Evolutionary conservation across 75 land plant species (phyloP).

Genomic region (Pinus tabuliformis): DNA sequence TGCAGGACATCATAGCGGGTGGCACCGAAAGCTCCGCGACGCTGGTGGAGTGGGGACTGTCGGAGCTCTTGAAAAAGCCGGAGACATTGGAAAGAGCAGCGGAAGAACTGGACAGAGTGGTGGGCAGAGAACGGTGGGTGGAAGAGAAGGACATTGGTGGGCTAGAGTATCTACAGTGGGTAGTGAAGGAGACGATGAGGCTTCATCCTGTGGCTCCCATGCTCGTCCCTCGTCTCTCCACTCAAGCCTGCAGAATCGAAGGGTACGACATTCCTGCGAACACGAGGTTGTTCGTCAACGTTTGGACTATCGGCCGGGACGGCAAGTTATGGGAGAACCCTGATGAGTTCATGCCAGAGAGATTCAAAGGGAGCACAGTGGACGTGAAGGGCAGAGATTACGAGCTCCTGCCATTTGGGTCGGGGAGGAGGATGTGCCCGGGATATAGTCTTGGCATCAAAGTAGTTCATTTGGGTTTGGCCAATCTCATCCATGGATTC

Average conservation of each 20-base stretch:
- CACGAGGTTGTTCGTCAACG: constrained; percentile 17
- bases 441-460: constrained; percentile 44
- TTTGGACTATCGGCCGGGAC: constrained; percentile 11
- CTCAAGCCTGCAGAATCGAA: constrained; percentile 1
- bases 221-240: constrained; percentile 43
- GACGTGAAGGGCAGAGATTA: constrained; percentile 13
- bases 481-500: constrained; percentile 64
- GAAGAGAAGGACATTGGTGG: constrained; percentile 39
- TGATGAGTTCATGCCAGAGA: constrained; percentile 14
- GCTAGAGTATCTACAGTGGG: constrained; percentile 41
- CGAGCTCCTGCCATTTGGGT: constrained; percentile 28
- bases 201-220: constrained; percentile 64
- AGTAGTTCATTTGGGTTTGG: constrained; percentile 40
- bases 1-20: constrained; percentile 58
- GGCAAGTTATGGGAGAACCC: constrained; percentile 15
- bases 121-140: constrained; percentile 44
- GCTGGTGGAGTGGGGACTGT: constrained; percentile 62
- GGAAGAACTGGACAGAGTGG: constrained; percentile 52
- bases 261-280: constrained; percentile 14
- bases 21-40: constrained; percentile 59
- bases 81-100: constrained; percentile 31
- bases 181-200: constrained; percentile 63
- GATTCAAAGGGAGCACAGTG: constrained; percentile 2
- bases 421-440: constrained; percentile 36
- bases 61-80: constrained; percentile 47